Evolutionary conservation across 2,329 filamentous ascomycete species (phyloP), one percentile per base, ranked within the genome.

Genomic region (Knoxdaviesia capensis): DNA sequence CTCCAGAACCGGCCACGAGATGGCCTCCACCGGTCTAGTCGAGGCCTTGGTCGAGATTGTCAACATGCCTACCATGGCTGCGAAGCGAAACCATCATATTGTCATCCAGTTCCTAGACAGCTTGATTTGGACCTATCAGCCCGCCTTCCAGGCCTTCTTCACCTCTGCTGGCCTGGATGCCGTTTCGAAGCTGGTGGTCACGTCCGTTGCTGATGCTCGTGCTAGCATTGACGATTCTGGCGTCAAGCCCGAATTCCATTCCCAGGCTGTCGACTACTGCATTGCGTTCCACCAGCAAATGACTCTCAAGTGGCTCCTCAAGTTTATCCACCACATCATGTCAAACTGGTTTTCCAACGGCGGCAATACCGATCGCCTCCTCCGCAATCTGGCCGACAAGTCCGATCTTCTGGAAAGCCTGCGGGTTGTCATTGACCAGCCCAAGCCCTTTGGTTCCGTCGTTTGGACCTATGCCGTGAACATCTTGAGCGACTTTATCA

Each of bases 301-400:
- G 56, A 88, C 85, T 11, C 67, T 98, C 31, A 87, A 92, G 53
- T 92, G 84, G 75, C 66, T 94, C 38, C 80, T 98, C 58, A 94
- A 94, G 57, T 94, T 96, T 54, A 80, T 94, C 47, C 87, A 94
- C 51, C 87, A 96, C 56, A 80, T 96, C 62, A 93, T 96, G 79
- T 80, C 61, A 58, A 92, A 69, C 69, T 78, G 64, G 56, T 75
- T 69, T 48, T 65, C 65, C 34, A 71, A 68, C 47, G 70, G 82
- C 43, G 83, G 81, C 44, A 90, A 87, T 45, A 88, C 87, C 43
- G 90, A 96, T 55, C 80, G 90, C 34, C 65, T 94, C 5, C 66
- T 98, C 50, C 76, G 92, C 43, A 98, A 96, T 53, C 63, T 98
- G 45, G 92, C 94, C 39, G 92, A 98, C 57, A 94, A 90, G 38